A percentile compares a stretch with the other conserved stretches of the same genome.
phyloP scores from a whole-genome alignment of 331 rosid genomes.

The Rosa hybrid region DNA sequence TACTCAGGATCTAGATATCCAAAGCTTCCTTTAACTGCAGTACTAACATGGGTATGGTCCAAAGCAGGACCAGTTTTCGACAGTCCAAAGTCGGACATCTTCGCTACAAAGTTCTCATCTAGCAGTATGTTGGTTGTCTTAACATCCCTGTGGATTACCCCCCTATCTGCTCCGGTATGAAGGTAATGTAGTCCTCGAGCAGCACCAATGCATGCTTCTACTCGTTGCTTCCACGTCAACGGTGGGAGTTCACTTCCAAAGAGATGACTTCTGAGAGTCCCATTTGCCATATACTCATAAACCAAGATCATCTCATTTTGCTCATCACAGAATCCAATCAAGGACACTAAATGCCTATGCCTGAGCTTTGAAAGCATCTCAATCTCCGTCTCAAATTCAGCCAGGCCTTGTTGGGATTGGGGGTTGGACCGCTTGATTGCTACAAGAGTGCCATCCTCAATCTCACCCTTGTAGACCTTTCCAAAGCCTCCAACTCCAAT shows the following conservation, averaged over 20 bases:
- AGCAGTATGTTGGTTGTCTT: slow-evolving; percentile 64
- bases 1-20: slow-evolving; percentile 75
- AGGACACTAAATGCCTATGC: slow-evolving; percentile 56
- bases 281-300: slow-evolving; percentile 64
- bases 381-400: slow-evolving; percentile 68
- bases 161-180: slow-evolving; percentile 48
- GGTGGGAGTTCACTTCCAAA: slow-evolving; percentile 50
- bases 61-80: slow-evolving; percentile 53
- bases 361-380: slow-evolving; percentile 57
- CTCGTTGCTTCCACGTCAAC: slow-evolving; percentile 53
- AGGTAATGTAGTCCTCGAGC: slow-evolving; percentile 71
- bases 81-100: slow-evolving; percentile 67
- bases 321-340: slow-evolving; percentile 59
- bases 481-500: slow-evolving; percentile 74
- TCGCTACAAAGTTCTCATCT: slow-evolving; percentile 51
- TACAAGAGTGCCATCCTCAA: slow-evolving; percentile 42
- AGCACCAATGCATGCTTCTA: slow-evolving; percentile 62
- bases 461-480: slow-evolving; percentile 60
- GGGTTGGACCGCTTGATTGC: slow-evolving; percentile 63
- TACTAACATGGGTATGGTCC: slow-evolving; percentile 60
- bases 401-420: slow-evolving; percentile 56
- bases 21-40: slow-evolving; percentile 64
- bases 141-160: slow-evolving; percentile 68
- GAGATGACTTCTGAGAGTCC: slow-evolving; percentile 49
- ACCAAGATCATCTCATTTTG: slow-evolving; percentile 59